Conservation (phyloP, 805 yeast genomes). For the Candida pseudofarinosa region DNA sequence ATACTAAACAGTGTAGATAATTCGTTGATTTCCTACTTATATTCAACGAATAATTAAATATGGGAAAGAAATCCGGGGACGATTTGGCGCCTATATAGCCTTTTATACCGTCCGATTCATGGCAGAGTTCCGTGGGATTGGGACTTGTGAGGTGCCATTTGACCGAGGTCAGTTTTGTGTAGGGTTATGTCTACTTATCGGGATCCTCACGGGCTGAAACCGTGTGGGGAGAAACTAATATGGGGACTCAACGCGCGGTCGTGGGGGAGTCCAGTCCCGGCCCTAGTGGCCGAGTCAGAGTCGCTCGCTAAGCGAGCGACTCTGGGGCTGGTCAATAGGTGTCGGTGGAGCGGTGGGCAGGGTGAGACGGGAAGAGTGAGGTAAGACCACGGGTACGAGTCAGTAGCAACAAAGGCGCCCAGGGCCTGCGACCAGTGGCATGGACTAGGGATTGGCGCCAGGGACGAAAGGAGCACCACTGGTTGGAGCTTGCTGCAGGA, state of each 20-base stretch:
- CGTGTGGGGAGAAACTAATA: not conserved
- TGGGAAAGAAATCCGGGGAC: not conserved
- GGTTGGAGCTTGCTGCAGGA: no score
- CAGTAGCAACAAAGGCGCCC: not conserved
- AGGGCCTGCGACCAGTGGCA: not conserved
- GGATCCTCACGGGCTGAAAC: not conserved
- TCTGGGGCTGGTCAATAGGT: not conserved
- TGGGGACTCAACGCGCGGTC: not conserved
- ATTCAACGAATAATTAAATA: no score
- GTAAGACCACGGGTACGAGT: not conserved
- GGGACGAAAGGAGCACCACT: not conserved
- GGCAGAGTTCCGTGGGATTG: not conserved
- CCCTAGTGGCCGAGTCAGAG: not conserved
- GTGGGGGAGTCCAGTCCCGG: not conserved
- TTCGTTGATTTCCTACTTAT: no score
- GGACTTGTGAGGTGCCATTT: not conserved
- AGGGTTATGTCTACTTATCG: not conserved
- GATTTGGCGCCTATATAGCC: not conserved
- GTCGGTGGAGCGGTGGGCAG: not conserved
- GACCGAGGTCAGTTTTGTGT: not conserved
- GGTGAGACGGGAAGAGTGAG: not conserved
- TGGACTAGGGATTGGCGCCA: not conserved
- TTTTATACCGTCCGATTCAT: not conserved
- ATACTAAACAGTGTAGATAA: no score
- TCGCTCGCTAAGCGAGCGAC: not conserved